Conservation (phyloP, 2,329 filamentous ascomycete species). For the Ploettnerulaceae sp. region DNA sequence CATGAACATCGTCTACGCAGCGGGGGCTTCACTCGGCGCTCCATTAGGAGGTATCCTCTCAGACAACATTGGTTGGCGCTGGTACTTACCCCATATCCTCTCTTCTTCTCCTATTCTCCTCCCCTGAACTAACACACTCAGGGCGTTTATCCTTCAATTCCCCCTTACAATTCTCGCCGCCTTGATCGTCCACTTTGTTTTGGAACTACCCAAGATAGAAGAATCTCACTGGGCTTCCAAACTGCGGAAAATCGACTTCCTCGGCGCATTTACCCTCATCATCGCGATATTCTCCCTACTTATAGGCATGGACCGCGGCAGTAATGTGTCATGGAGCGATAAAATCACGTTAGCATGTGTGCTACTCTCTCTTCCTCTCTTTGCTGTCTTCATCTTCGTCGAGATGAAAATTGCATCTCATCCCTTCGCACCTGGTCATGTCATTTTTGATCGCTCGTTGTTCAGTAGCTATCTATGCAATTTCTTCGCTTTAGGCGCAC, state of each 20-base stretch:
- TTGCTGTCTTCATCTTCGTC: conserved; percentile 61
- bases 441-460: conserved; percentile 64
- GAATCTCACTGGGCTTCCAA: conserved; percentile 61
- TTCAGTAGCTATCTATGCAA: conserved; percentile 66
- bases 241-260: conserved; percentile 65
- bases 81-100: conserved; percentile 39
- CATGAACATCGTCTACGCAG: conserved; percentile 67
- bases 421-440: conserved; percentile 69
- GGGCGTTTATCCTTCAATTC: conserved; percentile 67
- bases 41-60: conserved; percentile 68
- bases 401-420: conserved; percentile 64
- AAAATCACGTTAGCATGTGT: conserved; percentile 54
- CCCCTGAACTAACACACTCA: conserved; percentile 28
- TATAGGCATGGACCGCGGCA: conserved; percentile 63
- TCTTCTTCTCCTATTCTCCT: conserved; percentile 6
- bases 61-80: conserved; percentile 71
- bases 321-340: conserved; percentile 64
- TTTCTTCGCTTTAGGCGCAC: conserved; percentile 62
- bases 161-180: conserved; percentile 65
- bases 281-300: conserved; percentile 39
- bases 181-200: conserved; percentile 54
- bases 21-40: conserved; percentile 63
- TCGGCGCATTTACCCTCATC: conserved; percentile 63
- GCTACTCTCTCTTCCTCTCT: conserved; percentile 51
- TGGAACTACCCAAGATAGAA: conserved; percentile 56